Percentiles rank a stretch among this genome's conserved stretches.
Evolutionary conservation across 2,329 filamentous ascomycete species (phyloP).

Genomic region (Fusarium mangiferae): DNA sequence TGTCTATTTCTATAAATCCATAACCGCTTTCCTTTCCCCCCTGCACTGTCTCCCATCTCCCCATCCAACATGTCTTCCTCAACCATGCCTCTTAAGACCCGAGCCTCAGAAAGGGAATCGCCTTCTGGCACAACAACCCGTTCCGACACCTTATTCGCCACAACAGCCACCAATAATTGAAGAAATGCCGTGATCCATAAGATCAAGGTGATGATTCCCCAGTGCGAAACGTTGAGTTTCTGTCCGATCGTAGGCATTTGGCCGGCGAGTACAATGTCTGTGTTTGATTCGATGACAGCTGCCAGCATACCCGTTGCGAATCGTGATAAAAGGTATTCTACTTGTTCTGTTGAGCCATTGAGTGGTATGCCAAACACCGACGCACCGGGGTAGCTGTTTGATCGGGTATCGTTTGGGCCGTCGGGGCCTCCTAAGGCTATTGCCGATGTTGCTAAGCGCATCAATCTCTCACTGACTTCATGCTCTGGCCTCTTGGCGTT

Average conservation of each 20-base stretch:
- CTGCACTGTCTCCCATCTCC: not conserved
- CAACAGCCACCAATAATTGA: not conserved
- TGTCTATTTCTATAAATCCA: not conserved
- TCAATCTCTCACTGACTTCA: not conserved
- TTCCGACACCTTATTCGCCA: not conserved
- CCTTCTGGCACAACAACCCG: not conserved
- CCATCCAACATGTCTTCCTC: not conserved
- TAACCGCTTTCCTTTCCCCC: not conserved
- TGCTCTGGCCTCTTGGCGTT: not conserved
- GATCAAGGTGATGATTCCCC: not conserved
- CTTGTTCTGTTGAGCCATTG: not conserved
- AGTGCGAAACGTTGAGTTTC: not conserved
- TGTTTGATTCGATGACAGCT: not conserved
- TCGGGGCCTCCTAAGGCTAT: not conserved
- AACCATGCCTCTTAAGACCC: not conserved
- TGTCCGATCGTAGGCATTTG: not conserved
- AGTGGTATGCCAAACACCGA: fast-evolving
- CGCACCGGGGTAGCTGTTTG: not conserved
- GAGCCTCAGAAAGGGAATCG: not conserved
- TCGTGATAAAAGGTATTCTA: not conserved
- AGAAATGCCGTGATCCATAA: not conserved
- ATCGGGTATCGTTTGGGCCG: not conserved
- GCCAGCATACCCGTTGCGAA: not conserved
- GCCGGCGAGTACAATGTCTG: not conserved
- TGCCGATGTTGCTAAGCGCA: not conserved